Conservation (phyloP, 306 rosid genomes). For the Luffa acutangula region DNA sequence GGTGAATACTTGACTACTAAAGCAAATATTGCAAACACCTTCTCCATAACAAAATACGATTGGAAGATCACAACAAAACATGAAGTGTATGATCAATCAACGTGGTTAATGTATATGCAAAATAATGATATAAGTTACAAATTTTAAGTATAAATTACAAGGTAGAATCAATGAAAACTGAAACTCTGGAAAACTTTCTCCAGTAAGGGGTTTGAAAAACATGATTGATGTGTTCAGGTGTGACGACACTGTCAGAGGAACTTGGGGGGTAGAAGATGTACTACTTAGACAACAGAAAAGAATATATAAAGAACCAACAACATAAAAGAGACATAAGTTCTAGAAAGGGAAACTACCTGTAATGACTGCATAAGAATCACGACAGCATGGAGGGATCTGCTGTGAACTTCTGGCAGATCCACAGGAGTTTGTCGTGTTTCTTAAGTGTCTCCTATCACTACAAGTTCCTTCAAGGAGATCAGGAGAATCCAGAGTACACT, state of each 20-base stretch:
- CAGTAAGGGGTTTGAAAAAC: neutral
- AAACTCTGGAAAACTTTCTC: neutral
- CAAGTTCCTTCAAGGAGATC: conserved; percentile 20
- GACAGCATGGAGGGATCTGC: conserved; percentile 17
- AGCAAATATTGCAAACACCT: neutral
- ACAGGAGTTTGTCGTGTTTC: conserved; percentile 16
- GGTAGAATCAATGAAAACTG: neutral
- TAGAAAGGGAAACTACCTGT: conserved; percentile 37
- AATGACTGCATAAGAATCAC: conserved; percentile 26
- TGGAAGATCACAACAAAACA: neutral
- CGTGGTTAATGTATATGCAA: neutral
- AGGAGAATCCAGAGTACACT: conserved; percentile 16
- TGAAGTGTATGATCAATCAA: neutral
- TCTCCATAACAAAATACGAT: neutral
- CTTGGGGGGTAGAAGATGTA: neutral
- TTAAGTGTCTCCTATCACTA: conserved; percentile 21
- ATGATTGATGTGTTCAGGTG: neutral
- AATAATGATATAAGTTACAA: neutral
- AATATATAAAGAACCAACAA: neutral
- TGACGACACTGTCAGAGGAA: neutral
- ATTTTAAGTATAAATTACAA: neutral
- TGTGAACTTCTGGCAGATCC: conserved; percentile 28
- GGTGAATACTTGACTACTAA: neutral
- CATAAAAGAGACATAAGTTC: neutral
- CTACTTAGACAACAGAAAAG: neutral